These are phyloP conservation scores for Herpotrichia juniperi DNA, from an alignment of 2,329 filamentous ascomycete species.

Conservation along the genomic window DNA sequence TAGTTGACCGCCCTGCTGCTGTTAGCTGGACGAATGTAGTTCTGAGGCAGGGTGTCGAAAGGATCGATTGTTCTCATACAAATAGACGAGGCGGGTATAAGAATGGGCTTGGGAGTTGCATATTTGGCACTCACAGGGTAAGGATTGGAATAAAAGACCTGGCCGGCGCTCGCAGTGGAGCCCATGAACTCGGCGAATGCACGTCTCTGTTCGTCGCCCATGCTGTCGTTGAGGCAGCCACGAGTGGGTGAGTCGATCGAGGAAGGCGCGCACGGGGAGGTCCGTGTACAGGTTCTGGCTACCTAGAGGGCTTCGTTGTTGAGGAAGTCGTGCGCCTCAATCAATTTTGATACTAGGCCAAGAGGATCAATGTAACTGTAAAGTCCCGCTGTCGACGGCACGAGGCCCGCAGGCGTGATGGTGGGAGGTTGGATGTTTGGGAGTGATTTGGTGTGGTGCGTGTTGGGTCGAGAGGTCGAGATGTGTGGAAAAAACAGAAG, in stretches of 20 bases:
- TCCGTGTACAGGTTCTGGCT: not conserved
- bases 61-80: slow-evolving; percentile 13
- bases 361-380: not conserved
- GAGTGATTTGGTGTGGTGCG: not conserved
- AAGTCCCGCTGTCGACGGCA: not conserved
- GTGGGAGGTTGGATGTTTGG: not conserved
- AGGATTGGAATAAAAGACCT: slow-evolving; percentile 23
- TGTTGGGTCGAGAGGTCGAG: not conserved
- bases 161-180: slow-evolving; percentile 10
- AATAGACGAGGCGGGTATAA: not conserved
- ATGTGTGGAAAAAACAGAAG: not conserved
- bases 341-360: not conserved
- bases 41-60: not conserved
- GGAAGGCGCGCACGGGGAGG: slow-evolving; percentile 12
- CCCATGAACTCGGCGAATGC: slow-evolving; percentile 41
- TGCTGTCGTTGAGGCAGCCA: slow-evolving; percentile 18
- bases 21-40: not conserved
- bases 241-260: slow-evolving; percentile 4
- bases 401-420: not conserved
- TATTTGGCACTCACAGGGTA: slow-evolving; percentile 32
- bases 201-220: slow-evolving; percentile 37
- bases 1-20: slow-evolving; percentile 26
- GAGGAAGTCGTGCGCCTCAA: not conserved
- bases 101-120: not conserved
- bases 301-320: not conserved